Evolutionary conservation across 352 stramenopile species (phyloP), one percentile per base, ranked within the genome.

Genomic region (Globisporangium rhizosaccharum): DNA sequence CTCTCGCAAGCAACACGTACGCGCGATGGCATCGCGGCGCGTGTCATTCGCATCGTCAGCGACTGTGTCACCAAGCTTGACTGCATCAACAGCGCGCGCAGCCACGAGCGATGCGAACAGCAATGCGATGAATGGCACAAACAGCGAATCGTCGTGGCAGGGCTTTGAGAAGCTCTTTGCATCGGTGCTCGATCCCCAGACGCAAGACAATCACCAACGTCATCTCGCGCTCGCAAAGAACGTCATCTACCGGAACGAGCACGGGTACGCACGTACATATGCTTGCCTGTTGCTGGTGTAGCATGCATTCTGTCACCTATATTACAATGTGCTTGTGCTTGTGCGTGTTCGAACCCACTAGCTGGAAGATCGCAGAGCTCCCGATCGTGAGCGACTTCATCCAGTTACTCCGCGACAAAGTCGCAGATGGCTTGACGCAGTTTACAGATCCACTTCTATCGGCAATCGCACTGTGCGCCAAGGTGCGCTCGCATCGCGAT

Each of bases 161-260:
- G 68, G 63, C 41, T 90, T 92, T 62, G 61, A 73, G 36, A 92
- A 90, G 67, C 70, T 92, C 46, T 90, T 90, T 47, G 63, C 61
- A 28, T 83, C 76, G 1, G 66, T 87, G 26, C 52, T 49, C 12
- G 79, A 92, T 51, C 78, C 69, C 11, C 77, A 92, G 73, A 91
- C 82, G 20, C 61, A 61, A n/a, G 72, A 77, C 4, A 75, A 85
- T 25, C 78, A 90, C 59, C 74, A 76, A 48, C 71, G 82, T 33
- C 80, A 94, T 39, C 68, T 91, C 50, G 85, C 85, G 23, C 71
- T 92, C 26, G 75, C 81, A 36, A 88, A 91, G 68, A 83, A 88
- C 39, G 72, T 90, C n/a, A 64, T 92, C 28, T 87, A 85, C 56
- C 76, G 81, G 44, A 88, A 89, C 57, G 80, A 88, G 55, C 53